Conservation (phyloP, 495 filamentous ascomycete species). For the Xylaria telfairii region DNA sequence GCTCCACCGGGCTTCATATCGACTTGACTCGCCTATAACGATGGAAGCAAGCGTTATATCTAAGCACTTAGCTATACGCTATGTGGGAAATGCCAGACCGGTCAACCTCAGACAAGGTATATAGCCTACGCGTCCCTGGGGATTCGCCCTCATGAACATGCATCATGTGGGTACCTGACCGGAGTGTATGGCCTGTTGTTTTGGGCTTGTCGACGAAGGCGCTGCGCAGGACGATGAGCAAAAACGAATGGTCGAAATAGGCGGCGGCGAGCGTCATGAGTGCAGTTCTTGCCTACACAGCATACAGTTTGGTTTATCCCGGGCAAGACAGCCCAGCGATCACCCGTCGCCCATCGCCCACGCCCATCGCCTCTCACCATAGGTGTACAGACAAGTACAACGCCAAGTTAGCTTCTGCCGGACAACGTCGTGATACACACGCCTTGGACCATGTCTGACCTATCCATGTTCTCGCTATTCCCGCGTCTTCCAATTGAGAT, state of each 20-base stretch:
- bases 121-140: slow-evolving; percentile 6
- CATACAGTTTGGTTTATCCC: slow-evolving; percentile 11
- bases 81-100: slow-evolving; percentile 15
- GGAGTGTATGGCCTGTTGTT: slow-evolving; percentile 4
- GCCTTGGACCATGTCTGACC: slow-evolving; percentile 28
- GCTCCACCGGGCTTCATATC: slow-evolving; percentile 36
- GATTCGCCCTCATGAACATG: neutral
- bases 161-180: slow-evolving; percentile 13
- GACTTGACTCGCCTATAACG: slow-evolving; percentile 33
- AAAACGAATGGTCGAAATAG: slow-evolving; percentile 8
- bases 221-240: slow-evolving; percentile 5
- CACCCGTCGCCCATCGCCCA: too few relatives aligned
- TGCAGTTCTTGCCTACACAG: slow-evolving; percentile 8
- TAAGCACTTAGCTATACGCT: slow-evolving; percentile 22
- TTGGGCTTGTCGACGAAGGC: slow-evolving; percentile 8
- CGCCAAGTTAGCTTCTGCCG: neutral
- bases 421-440: neutral
- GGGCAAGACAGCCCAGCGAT: slow-evolving; percentile 8
- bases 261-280: slow-evolving; percentile 15
- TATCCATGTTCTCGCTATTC: slow-evolving; percentile 33
- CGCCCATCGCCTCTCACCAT: neutral
- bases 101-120: slow-evolving; percentile 7
- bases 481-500: slow-evolving; percentile 39
- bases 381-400: slow-evolving; percentile 7
- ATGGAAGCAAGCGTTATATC: slow-evolving; percentile 33